Conservation (phyloP, 2,329 filamentous ascomycete species). For the Pseudocercospora fijiensis region DNA sequence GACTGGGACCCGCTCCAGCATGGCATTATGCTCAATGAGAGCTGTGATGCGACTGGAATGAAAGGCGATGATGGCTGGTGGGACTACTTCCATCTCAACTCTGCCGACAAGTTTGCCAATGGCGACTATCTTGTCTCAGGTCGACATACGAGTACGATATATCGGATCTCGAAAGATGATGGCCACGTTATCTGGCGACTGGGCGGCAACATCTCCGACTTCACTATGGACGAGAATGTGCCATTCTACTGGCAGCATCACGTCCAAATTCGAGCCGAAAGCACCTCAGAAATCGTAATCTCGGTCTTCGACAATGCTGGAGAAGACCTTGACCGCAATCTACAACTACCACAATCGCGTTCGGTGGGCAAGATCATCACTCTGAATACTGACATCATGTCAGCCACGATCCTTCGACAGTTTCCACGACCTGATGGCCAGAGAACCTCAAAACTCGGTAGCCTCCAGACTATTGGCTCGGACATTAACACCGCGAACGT, state of each 20-base stretch:
- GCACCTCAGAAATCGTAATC: slow-evolving; percentile 11
- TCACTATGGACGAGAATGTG: slow-evolving; percentile 29
- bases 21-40: slow-evolving; percentile 30
- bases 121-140: slow-evolving; percentile 44
- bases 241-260: slow-evolving; percentile 18
- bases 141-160: slow-evolving; percentile 43
- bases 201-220: slow-evolving; percentile 43
- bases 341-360: neutral
- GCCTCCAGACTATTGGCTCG: slow-evolving; percentile 12
- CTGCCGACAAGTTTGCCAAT: slow-evolving; percentile 39
- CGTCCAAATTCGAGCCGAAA: slow-evolving; percentile 8
- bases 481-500: slow-evolving; percentile 38
- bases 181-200: slow-evolving; percentile 43
- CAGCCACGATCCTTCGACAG: slow-evolving; percentile 13
- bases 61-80: slow-evolving; percentile 6
- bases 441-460: slow-evolving; percentile 10
- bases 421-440: slow-evolving; percentile 17
- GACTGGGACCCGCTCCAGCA: slow-evolving; percentile 48
- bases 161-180: slow-evolving; percentile 38
- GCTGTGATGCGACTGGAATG: slow-evolving; percentile 5
- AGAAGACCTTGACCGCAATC: slow-evolving; percentile 10
- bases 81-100: slow-evolving; percentile 40
- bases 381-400: slow-evolving; percentile 10
- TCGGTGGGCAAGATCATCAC: slow-evolving; percentile 17
- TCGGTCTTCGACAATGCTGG: slow-evolving; percentile 47